Conservation (phyloP, 345 rosid genomes). For the rapeseed (Brassica napus) region Da-Ae NC_063450.1:51223501-51224000, state of each 20-base stretch:
- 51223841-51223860: too few species aligned
- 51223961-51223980: too few species aligned
- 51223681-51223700: conserved; percentile 59
- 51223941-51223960: too few species aligned
- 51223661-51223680: conserved; percentile 81
- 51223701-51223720: conserved; percentile 66
- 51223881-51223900: too few species aligned
- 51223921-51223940: too few species aligned
- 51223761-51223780: background rate
- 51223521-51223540: background rate
- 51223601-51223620: conserved; percentile 73
- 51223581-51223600: background rate
- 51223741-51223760: conserved; percentile 90
- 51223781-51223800: too few species aligned
- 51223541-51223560: background rate
- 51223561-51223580: background rate
- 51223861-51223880: too few species aligned
- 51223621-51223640: conserved; percentile 54
- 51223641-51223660: conserved; percentile 64
- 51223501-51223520: background rate
- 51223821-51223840: too few species aligned
- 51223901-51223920: too few species aligned
- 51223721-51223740: conserved; percentile 70
- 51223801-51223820: too few species aligned
- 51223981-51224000: too few species aligned